Conservation (phyloP, 129 eudicot genomes). For the Pittosporum tobira region DNA sequence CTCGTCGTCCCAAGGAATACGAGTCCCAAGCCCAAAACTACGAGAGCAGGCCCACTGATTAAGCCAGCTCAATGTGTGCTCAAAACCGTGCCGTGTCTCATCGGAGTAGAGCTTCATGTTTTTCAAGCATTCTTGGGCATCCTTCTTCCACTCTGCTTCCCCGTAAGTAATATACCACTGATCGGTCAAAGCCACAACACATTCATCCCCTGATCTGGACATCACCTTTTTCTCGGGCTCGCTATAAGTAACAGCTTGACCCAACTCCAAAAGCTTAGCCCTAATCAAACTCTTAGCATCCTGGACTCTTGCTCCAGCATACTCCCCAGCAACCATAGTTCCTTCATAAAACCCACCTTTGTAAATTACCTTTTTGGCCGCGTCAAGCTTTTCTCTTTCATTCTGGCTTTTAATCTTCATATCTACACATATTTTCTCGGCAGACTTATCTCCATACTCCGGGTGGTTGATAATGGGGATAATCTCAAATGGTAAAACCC, state of each 20-base stretch:
- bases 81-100: constrained; percentile 80
- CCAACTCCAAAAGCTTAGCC: constrained; percentile 49
- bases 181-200: constrained; percentile 92
- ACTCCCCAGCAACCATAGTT: constrained; percentile 61
- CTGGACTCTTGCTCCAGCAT: constrained; percentile 57
- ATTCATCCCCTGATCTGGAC: constrained; percentile 92
- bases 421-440: constrained; percentile 72
- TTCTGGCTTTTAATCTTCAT: constrained; percentile 86
- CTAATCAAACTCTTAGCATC: constrained; percentile 60
- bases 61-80: constrained; percentile 82
- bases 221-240: constrained; percentile 88
- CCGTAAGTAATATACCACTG: constrained; percentile 91
- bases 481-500: constrained; percentile 73
- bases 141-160: constrained; percentile 57
- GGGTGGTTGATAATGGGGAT: constrained; percentile 73
- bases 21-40: constrained; percentile 84
- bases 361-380: constrained; percentile 71
- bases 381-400: constrained; percentile 84
- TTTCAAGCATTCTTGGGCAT: constrained; percentile 59
- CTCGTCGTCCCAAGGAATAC: constrained; percentile 86
- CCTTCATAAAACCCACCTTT: constrained; percentile 86
- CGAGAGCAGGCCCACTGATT: constrained; percentile 92
- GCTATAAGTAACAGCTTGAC: constrained; percentile 66
- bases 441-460: constrained; percentile 74
- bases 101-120: constrained; percentile 69